Percentiles rank a stretch among this genome's conserved stretches.
Evolutionary conservation across 73 alveolate species (phyloP).

Genomic region (Tetrahymena malaccensis): DNA sequence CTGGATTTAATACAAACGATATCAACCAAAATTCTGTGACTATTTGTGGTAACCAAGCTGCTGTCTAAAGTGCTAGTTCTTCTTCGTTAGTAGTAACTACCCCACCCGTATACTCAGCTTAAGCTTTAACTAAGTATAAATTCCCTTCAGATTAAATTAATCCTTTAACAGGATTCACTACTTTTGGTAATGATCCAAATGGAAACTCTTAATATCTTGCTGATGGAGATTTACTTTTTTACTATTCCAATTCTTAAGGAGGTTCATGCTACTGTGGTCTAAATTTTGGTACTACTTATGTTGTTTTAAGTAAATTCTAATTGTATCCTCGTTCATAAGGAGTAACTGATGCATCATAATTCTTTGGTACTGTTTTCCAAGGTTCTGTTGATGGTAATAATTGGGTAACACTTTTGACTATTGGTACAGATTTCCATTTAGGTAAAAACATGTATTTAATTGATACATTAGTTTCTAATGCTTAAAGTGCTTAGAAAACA

Average conservation of each 20-base stretch:
- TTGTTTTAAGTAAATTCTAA: background rate
- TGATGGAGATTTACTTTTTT: background rate
- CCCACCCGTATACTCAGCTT: background rate
- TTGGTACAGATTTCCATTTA: slow-evolving; percentile 11
- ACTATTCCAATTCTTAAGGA: background rate
- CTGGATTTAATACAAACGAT: background rate
- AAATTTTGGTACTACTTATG: background rate
- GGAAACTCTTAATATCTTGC: background rate
- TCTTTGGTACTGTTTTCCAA: slow-evolving; percentile 22
- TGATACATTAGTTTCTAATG: slow-evolving; percentile 3
- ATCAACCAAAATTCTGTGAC: background rate
- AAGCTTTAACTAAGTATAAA: background rate
- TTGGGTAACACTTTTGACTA: background rate
- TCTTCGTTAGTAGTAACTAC: background rate
- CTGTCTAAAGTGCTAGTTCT: background rate
- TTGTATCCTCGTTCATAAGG: background rate
- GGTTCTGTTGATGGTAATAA: slow-evolving; percentile 24
- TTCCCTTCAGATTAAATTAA: background rate
- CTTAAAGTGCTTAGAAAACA: background rate
- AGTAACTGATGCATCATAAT: background rate
- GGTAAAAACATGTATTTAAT: slow-evolving; percentile 19
- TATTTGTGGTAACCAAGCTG: background rate
- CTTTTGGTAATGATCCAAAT: background rate
- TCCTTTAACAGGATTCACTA: background rate
- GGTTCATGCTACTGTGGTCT: background rate